Conservation (phyloP, 2,329 filamentous ascomycete genomes). For the Cadophora sp. region DNA sequence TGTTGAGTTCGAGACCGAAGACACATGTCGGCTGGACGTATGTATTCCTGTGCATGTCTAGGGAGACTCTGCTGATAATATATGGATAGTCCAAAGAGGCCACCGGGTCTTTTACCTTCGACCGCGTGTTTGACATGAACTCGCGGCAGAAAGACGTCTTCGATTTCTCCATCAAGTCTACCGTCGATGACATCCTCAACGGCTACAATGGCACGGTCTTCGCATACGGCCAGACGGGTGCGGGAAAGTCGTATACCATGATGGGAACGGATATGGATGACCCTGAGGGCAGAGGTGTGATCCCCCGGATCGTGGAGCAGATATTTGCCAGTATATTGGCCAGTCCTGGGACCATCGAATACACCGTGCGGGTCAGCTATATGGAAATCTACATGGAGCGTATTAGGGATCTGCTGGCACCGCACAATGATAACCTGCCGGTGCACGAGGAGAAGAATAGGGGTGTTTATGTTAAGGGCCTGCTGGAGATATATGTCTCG, state of each 20-base stretch:
- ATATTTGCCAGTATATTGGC: constrained; percentile 95
- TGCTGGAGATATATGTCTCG: constrained; percentile 94
- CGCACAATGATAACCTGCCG: constrained; percentile 93
- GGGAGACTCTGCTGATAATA: constrained; percentile 38
- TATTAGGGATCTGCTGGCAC: constrained; percentile 90
- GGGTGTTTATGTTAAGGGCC: constrained; percentile 94
- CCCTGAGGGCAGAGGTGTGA: constrained; percentile 86
- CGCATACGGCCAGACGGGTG: constrained; percentile 97
- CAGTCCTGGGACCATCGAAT: constrained; percentile 92
- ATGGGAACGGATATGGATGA: constrained; percentile 96
- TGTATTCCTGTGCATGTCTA: constrained; percentile 44
- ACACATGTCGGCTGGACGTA: constrained; percentile 88
- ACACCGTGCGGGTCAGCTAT: constrained; percentile 97
- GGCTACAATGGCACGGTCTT: constrained; percentile 99
- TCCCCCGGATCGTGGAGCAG: constrained; percentile 95
- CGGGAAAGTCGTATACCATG: constrained; percentile 99
- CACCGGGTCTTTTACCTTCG: constrained; percentile 90
- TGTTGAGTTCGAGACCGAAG: constrained; percentile 85
- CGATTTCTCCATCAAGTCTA: constrained; percentile 94
- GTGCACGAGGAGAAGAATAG: constrained; percentile 98
- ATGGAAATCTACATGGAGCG: constrained; percentile 99
- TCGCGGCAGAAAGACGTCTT: constrained; percentile 93
- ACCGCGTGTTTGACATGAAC: constrained; percentile 95
- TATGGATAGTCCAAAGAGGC: constrained; percentile 76
- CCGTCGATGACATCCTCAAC: constrained; percentile 97